phyloP scores from a whole-genome alignment of 1,284 basidiomycete genomes.

The Cystobasidium slooffiae region DNA sequence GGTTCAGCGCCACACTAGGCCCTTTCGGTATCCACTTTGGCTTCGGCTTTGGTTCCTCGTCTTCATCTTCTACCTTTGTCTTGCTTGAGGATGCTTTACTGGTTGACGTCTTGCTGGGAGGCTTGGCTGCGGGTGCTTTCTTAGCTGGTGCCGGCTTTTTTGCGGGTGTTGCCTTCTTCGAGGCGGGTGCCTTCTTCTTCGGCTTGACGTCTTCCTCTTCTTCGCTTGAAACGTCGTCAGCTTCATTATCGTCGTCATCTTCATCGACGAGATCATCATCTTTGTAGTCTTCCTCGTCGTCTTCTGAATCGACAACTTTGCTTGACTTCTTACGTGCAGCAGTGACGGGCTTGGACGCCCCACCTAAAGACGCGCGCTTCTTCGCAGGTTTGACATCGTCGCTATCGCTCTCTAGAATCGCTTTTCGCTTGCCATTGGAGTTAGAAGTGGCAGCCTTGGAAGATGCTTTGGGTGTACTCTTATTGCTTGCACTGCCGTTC shows the following conservation, averaged over 20 bases:
- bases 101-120: conserved; percentile 48
- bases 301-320: conserved; percentile 50
- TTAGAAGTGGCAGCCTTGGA: conserved; percentile 1
- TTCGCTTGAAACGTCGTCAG: conserved; percentile 46
- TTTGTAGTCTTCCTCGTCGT: conserved; percentile 48
- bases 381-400: conserved; percentile 53
- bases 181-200: conserved; percentile 43
- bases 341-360: conserved; percentile 3
- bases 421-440: conserved; percentile 36
- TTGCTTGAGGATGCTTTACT: conserved; percentile 44
- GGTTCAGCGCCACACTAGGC: conserved; percentile 45
- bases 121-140: conserved; percentile 46
- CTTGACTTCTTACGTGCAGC: conserved; percentile 44
- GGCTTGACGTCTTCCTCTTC: conserved; percentile 51
- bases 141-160: conserved; percentile 51
- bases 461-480: neutral
- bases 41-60: conserved; percentile 54
- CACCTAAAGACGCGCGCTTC: conserved; percentile 47
- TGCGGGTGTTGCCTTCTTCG: conserved; percentile 43
- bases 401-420: conserved; percentile 48
- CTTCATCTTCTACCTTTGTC: conserved; percentile 42
- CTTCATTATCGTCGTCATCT: conserved; percentile 48
- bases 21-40: conserved; percentile 55
- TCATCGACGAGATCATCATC: conserved; percentile 53
- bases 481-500: neutral